phyloP scores from a whole-genome alignment of 257 asterid species.

The Echium plantagineum region DNA sequence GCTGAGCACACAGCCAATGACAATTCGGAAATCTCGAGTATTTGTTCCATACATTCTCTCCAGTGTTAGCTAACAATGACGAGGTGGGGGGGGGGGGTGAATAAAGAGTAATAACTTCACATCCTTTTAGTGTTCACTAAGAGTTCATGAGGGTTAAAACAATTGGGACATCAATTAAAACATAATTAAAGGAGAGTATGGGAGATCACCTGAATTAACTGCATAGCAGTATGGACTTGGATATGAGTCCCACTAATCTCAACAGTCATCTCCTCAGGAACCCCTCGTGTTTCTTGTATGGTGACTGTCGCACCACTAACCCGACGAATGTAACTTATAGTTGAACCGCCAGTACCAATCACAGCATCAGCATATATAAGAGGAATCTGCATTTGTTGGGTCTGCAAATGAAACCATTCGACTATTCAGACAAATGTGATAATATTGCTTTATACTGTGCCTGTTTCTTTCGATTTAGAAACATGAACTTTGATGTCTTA shows the following conservation, averaged over 20 bases:
- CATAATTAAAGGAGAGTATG: background rate
- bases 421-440: conserved; percentile 6
- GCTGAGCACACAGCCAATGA: no score
- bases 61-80: no score
- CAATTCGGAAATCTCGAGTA: no score
- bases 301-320: conserved; percentile 92
- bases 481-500: no score
- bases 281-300: conserved; percentile 89
- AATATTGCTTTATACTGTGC: background rate
- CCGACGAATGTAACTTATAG: conserved; percentile 83
- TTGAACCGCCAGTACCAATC: conserved; percentile 84
- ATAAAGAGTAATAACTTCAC: no score
- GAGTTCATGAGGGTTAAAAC: background rate
- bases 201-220: conserved; percentile 68
- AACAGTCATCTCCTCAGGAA: conserved; percentile 93
- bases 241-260: conserved; percentile 91
- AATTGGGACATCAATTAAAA: background rate
- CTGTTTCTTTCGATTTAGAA: background rate
- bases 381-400: conserved; percentile 79
- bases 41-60: background rate
- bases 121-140: background rate
- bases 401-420: conserved; percentile 30
- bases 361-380: conserved; percentile 96
- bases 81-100: no score
- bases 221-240: conserved; percentile 93